These are phyloP conservation scores for Globisporangium abappressorium DNA, from an alignment of 352 stramenopile species.

Conservation along the genomic window DNA sequence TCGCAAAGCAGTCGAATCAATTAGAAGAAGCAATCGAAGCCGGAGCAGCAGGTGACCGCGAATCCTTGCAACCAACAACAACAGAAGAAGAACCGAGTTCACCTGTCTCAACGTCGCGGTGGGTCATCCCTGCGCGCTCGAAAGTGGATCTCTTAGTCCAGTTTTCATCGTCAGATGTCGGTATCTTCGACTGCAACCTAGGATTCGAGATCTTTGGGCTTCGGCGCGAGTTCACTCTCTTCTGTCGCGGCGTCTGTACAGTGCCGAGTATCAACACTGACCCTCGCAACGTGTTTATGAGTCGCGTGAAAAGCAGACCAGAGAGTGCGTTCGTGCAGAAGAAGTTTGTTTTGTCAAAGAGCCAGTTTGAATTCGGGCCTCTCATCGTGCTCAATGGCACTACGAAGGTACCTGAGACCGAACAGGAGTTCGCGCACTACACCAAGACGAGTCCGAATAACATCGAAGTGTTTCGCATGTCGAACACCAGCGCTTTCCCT, in stretches of 20 bases:
- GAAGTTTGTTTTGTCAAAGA: constrained; percentile 88
- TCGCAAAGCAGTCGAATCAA: constrained; percentile 11
- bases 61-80: constrained; percentile 3
- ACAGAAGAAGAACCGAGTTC: constrained; percentile 15
- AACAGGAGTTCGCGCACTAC: constrained; percentile 48
- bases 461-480: constrained; percentile 90
- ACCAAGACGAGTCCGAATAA: constrained; percentile 66
- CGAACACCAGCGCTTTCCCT: constrained; percentile 82
- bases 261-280: constrained; percentile 93
- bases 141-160: constrained; percentile 69
- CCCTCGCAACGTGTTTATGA: constrained; percentile 94
- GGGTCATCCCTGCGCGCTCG: constrained; percentile 73
- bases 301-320: constrained; percentile 78
- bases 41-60: background rate
- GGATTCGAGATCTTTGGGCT: constrained; percentile 91
- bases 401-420: constrained; percentile 27
- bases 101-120: constrained; percentile 27
- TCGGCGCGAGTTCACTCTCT: constrained; percentile 81
- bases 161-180: constrained; percentile 78
- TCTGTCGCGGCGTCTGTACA: constrained; percentile 72
- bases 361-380: constrained; percentile 92
- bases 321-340: constrained; percentile 79
- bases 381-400: constrained; percentile 56
- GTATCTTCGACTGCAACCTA: constrained; percentile 79
- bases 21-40: background rate